Percentiles rank a stretch among this genome's conserved stretches.
phyloP scores from a whole-genome alignment of 331 rosid species.

The Spiraea crenata region DNA sequence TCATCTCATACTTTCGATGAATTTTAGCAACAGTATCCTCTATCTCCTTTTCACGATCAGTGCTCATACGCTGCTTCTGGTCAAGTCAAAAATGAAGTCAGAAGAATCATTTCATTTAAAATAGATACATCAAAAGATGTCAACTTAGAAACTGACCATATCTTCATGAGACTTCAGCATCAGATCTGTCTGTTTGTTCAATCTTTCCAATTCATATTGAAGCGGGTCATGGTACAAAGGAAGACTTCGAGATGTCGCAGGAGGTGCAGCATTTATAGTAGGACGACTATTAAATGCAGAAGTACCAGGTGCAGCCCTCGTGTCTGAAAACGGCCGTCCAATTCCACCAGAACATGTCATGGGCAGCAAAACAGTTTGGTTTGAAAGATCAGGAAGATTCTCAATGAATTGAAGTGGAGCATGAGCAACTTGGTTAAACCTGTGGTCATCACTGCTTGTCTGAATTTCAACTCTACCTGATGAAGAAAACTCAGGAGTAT shows the following conservation, averaged over 20 bases:
- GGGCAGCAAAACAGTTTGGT: conserved; percentile 34
- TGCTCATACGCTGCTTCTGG: conserved; percentile 62
- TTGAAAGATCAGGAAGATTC: conserved; percentile 23
- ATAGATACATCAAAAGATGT: conserved; percentile 18
- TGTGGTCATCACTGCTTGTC: conserved; percentile 30
- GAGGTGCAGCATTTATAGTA: conserved; percentile 33
- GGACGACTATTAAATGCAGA: conserved; percentile 35
- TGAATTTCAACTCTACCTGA: conserved; percentile 41
- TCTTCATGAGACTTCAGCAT: conserved; percentile 38
- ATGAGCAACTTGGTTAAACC: conserved; percentile 27
- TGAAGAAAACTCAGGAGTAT: conserved; percentile 26
- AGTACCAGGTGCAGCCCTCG: conserved; percentile 35
- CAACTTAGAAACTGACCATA: conserved; percentile 48
- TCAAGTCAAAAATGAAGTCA: conserved; percentile 19
- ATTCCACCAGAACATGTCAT: conserved; percentile 37
- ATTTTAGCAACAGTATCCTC: conserved; percentile 44
- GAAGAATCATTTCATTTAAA: conserved; percentile 19
- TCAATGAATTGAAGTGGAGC: conserved; percentile 27
- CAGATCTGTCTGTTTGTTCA: conserved; percentile 41
- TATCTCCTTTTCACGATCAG: conserved; percentile 66
- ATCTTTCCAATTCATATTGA: conserved; percentile 56
- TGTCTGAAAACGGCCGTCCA: conserved; percentile 36
- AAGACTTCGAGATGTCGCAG: conserved; percentile 29
- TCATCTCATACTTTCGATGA: conserved; percentile 49
- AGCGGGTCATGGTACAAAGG: conserved; percentile 52